Conservation (phyloP, 139 green algal species). For the Micractinium sp. region DNA sequence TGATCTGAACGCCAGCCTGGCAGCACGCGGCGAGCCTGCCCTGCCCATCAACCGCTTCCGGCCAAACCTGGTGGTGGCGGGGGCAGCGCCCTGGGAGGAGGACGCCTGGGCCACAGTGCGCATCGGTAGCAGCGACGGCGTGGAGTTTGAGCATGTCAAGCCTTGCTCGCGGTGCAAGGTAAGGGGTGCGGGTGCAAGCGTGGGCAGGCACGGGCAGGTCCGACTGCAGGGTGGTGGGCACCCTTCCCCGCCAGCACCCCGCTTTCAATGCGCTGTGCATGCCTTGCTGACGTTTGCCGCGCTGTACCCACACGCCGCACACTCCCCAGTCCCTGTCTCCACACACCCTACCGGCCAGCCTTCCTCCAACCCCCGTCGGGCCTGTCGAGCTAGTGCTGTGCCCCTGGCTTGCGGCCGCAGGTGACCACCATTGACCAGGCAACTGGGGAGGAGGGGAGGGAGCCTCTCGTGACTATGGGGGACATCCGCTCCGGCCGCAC, state of each 20-base stretch:
- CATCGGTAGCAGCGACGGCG: slow-evolving; percentile 3
- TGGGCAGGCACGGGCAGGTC: no score
- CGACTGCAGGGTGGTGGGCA: no score
- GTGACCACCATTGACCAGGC: slow-evolving; percentile 77
- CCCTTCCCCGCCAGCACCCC: no score
- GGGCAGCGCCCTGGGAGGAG: slow-evolving; percentile 52
- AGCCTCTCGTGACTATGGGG: slow-evolving; percentile 65
- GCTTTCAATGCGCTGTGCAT: no score
- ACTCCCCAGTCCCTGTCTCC: no score
- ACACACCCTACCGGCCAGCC: no score
- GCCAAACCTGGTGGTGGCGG: slow-evolving; percentile 76
- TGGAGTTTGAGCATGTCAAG: slow-evolving; percentile 68
- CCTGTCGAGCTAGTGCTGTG: no score
- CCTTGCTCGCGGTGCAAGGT: slow-evolving; percentile 73
- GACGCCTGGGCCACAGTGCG: slow-evolving; percentile 63
- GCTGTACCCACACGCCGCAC: no score
- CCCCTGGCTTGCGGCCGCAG: slow-evolving; percentile 38
- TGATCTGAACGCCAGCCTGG: slow-evolving; percentile 62
- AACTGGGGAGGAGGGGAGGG: slow-evolving; percentile 62
- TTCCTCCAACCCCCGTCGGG: no score
- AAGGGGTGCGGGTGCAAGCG: no score
- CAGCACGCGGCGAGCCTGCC: background rate
- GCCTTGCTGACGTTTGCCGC: no score
- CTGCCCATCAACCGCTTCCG: slow-evolving; percentile 82
- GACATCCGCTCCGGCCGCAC: slow-evolving; percentile 48